These are phyloP conservation scores for Psidium guajava DNA, from an alignment of 345 rosid species.

Conservation along the genomic window DNA sequence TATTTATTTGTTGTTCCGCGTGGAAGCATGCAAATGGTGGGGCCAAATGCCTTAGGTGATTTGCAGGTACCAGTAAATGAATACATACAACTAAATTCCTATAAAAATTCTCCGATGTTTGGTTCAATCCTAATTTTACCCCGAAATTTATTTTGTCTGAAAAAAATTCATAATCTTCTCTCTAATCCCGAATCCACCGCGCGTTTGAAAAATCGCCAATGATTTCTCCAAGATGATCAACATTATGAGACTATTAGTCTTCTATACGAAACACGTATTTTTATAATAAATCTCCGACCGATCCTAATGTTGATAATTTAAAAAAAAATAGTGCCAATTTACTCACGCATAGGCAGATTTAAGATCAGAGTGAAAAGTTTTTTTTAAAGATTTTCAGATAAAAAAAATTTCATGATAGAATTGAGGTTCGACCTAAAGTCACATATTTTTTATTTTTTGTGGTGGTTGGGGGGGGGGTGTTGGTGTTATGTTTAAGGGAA, in stretches of 20 bases:
- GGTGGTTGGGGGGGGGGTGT: too few species aligned
- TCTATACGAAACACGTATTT: background rate
- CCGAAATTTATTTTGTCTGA: background rate
- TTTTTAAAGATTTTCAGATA: background rate
- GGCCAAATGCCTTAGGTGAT: background rate
- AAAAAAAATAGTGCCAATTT: background rate
- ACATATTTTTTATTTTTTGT: background rate
- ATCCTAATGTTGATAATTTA: background rate
- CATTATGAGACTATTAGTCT: accelerated
- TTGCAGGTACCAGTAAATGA: background rate
- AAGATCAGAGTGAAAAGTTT: background rate
- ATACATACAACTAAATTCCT: background rate
- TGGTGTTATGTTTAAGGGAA: background rate
- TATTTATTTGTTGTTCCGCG: background rate
- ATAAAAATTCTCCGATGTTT: background rate
- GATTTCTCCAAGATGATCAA: background rate
- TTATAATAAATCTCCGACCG: background rate
- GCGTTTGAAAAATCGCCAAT: background rate
- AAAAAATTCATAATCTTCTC: background rate
- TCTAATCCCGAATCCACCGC: background rate
- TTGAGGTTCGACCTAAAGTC: background rate
- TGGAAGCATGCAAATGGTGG: background rate
- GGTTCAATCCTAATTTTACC: background rate
- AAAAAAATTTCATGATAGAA: background rate
- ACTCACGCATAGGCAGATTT: background rate